Base-by-base conservation (phyloP, 441 rosid genomes). In the Eutrema salsugineum region DNA sequence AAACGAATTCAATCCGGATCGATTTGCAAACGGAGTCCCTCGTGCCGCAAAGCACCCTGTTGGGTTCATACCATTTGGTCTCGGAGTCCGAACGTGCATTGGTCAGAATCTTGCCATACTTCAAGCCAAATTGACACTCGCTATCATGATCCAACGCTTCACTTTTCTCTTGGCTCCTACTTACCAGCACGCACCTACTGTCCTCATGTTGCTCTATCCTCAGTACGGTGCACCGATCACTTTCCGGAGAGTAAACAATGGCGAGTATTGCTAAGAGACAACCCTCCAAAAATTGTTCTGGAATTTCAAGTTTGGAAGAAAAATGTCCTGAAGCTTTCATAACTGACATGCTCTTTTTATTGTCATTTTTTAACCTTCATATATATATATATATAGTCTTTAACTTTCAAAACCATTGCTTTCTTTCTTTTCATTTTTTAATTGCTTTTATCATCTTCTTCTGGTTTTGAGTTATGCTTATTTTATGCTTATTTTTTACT, bases 181-280 rank as follows among this genome's bases (percentile, higher is more conserved):
- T 48, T 95, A 95, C 70, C 89, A 83, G 68, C 98, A 95, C 38
- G 98, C 99, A 20, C 99, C 99, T 0, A 95, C 96, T 16, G 98
- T 95, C 39, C 86, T 88, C 38, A 89, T 95, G 97, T 78, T 95
- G 40, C 84, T 95, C 6, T 86, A 95, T 80, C 99, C 99, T 11
- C 99, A 95, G 70, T 77, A 83, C 15, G 99, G 99, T n/a, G 99
- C 98, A 2, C 99, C 97, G 1, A 73, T 95, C 78, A 87, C 82
- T 60, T 95, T 91, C 39, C 76, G 79, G 42, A 81, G 72, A 8
- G 69, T 86, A 58, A 14, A 71, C 17, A 35, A 56, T 22, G 53
- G 27, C 64, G 30, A 55, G 28, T 19, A 67, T 12, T 48, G 17
- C 19, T 67, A 68, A 46, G 28, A 32, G 57, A 57, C 35, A 44